phyloP scores from a whole-genome alignment of 108 stramenopile species.

The Nitzschia sp. region DNA sequence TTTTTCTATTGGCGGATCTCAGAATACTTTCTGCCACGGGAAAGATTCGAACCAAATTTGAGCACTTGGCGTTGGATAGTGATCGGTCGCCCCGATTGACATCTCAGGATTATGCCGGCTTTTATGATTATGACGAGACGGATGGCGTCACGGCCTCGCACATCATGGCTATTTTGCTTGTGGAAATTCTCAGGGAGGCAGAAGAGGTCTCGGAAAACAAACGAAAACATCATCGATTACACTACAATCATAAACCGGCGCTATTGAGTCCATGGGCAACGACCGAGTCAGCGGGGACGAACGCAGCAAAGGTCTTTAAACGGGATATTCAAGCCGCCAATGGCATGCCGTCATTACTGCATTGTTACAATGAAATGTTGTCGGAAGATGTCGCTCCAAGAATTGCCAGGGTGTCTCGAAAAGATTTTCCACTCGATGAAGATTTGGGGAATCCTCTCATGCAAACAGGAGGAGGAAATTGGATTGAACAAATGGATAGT shows the following conservation, averaged over 20 bases:
- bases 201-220: slow-evolving; percentile 4
- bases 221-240: background rate
- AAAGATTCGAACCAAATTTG: slow-evolving; percentile 61
- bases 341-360: slow-evolving; percentile 51
- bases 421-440: slow-evolving; percentile 7
- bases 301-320: slow-evolving; percentile 9
- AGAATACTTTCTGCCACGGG: slow-evolving; percentile 67
- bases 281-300: background rate
- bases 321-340: slow-evolving; percentile 32
- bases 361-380: slow-evolving; percentile 59
- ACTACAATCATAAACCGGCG: background rate
- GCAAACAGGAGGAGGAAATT: background rate
- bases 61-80: slow-evolving; percentile 58
- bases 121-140: slow-evolving; percentile 16
- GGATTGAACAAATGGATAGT: background rate
- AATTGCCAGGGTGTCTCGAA: slow-evolving; percentile 7
- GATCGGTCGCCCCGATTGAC: slow-evolving; percentile 45
- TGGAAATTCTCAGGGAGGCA: slow-evolving; percentile 47
- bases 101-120: slow-evolving; percentile 31
- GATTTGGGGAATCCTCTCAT: background rate
- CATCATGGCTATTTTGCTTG: slow-evolving; percentile 71
- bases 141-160: slow-evolving; percentile 7
- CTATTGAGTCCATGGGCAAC: slow-evolving; percentile 16
- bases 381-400: slow-evolving; percentile 38
- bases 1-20: slow-evolving; percentile 72